Base-by-base conservation (phyloP, 257 asterid genomes). In the Nemophila menziesii region DNA sequence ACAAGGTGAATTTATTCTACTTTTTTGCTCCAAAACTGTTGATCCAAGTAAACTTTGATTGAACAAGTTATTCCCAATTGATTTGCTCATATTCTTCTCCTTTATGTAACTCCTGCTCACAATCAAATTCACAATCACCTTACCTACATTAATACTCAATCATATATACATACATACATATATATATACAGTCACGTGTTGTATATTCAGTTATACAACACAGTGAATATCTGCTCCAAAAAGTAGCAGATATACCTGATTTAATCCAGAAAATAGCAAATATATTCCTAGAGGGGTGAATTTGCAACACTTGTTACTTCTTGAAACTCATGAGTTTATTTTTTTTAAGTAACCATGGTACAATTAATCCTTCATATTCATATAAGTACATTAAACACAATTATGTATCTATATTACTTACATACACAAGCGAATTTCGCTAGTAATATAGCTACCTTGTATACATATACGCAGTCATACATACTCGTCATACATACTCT, bases 21-120 rank as follows among this genome's bases (percentile, higher is more conserved):
- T 68, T 57, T 70, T 77, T 55, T 70, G 67, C 61, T 80, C 78
- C 43, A 72, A 54, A 17, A 78, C 72, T 14, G 67, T 61, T 3
- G 79, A 66, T 50, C 85, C 69, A 67, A 70, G 78, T 33, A 63
- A 72, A 62, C 77, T 71, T 74, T 63, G 92, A 59, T 66, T 80
- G 72, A 73, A 64, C 81, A 76, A 72, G 69, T 75, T 79, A 75
- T 82, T 82, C 83, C 96, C 75, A 22, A 85, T 52, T 23, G 86
- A 41, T 59, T 59, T 82, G 63, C 81, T 85, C 99, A 85, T 83
- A 45, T 36, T 62, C 60, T 54, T 45, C 56, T 67, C 61, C 54
- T 52, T 59, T 46, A 5, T 24, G 5, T 48, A 38, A 22, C 56
- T 13, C n/a, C 44, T 27, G 17, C 47, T 51, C 49, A 15, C 56